Evolutionary conservation across 176 grass and related monocot species (phyloP), one percentile per base, ranked within the genome.

Genomic region (bread wheat (Triticum aestivum)): DNA sequence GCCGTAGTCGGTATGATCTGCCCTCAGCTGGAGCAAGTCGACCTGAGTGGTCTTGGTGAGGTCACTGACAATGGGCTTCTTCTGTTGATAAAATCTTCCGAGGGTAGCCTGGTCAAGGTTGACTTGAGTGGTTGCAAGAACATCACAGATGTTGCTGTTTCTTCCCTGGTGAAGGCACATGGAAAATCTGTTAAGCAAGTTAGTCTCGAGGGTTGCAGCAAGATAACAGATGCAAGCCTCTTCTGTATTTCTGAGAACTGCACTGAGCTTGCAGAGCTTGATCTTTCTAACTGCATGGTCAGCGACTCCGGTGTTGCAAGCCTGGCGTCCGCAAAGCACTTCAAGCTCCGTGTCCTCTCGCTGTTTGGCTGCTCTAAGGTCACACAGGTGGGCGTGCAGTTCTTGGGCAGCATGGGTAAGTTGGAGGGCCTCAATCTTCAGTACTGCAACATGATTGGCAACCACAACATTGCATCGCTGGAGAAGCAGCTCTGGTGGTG

Each of bases 401-500:
- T 89, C 76, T 82, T 99, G 92, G 81, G 90, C 38, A 94, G 93
- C 67, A 84, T 99, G 83, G 97, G 90, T 9, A 81, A 89, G 67
- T 83, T 99, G 56, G 77, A 92, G 86, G 97, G 90, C 24, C 89
- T 97, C 45, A 97, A 94, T 86, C 87, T 99, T 79, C 94, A 94
- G 79, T 94, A 85, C 80, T 99, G 97, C 91, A 87, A 90, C 82
- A 85, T 91, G 84, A 92, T 94, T 29, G 85, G 90, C 33, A 91
- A 76, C 68, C 61, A 91, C 61, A 90, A 76, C 82, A 82, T 94
- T 47, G 87, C 89, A 83, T 85, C 83, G 9, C 75, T 99, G 51
- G 90, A 93, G 90, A 90, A 96, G 85, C 73, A 91, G 80, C 85
- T 99, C 79, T 97, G 90, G 90, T 99, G 90, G 97, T 99, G 97